A percentile compares a stretch with the other conserved stretches of the same genome.
Conservation (phyloP, 148 eudicot genomes). For the Dysphania ambrosioides region DNA sequence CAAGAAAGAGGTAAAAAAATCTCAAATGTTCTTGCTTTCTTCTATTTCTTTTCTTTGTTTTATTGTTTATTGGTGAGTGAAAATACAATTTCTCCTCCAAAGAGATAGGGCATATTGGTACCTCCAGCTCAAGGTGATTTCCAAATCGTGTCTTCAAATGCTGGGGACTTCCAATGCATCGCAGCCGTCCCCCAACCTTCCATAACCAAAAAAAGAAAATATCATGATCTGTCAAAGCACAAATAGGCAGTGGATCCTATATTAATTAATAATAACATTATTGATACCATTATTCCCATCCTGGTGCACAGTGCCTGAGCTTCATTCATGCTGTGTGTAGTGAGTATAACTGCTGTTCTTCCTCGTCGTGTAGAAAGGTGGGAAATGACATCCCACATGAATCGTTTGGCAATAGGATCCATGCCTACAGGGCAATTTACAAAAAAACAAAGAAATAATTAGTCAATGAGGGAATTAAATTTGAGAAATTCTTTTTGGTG, state of each 20-base stretch:
- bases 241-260: not conserved
- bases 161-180: conserved; percentile 96
- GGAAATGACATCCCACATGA: conserved; percentile 99
- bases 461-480: too few species aligned
- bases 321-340: conserved; percentile 99
- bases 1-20: conserved; percentile 6
- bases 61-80: not conserved
- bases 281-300: conserved; percentile 89
- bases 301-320: conserved; percentile 97
- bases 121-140: conserved; percentile 98
- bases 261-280: not conserved
- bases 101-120: conserved; percentile 13
- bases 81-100: not conserved
- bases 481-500: too few species aligned
- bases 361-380: conserved; percentile 92
- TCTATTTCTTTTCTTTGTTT: not conserved
- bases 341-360: conserved; percentile 89
- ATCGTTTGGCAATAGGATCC: conserved; percentile 98
- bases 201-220: not conserved
- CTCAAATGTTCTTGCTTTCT: not conserved
- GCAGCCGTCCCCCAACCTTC: conserved; percentile 85
- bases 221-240: not conserved
- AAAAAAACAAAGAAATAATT: too few species aligned
- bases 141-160: conserved; percentile 95
- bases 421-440: conserved; percentile 50